Base-by-base conservation (phyloP, 345 rosid genomes). In the Clausena lansium region DNA sequence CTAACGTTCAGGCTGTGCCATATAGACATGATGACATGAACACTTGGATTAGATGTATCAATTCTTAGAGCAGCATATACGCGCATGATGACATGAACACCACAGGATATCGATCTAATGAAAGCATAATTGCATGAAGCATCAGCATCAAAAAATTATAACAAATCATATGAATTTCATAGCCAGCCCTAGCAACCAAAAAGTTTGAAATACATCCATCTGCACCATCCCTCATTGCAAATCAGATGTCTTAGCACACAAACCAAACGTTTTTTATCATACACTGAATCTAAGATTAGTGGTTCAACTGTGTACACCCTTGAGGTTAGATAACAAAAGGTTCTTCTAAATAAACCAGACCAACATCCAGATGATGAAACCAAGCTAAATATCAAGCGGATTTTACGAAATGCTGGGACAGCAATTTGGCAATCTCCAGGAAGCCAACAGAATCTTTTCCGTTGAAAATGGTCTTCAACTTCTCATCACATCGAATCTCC, bases 391-490 rank as follows among this genome's bases (percentile, higher is more conserved):
- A 65, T 82, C 60, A 82, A 1, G 69, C 38, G 25, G 81, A 67
- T 61, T 79, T 83, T 64, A 72, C 41, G 41, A 77, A 80, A 74
- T 86, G 85, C 35, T 64, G 84, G 78, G 81, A 58, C 19, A 84
- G 78, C 78, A 78, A 55, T 74, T 78, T 84, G 25, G 84, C 74
- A 28, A 82, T 73, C 65, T 86, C 87, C 9, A 78, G 62, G 32
- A 84, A 64, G 30, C 87, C 83, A 67, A 86, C 85, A 1, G 47
- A 38, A 32, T 84, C 83, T 60, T 78, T 78, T n/a, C 83, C 85
- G 0, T 54, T 80, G 22, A 84, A 78, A n/a, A 80, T 55, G 9
- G 59, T 35, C 83, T 77, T 84, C 82, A 86, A 41, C 73, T 77
- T 79, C 35, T 79, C 84, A 54, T 85, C 86, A 4, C 85, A 79